Percentiles rank a stretch among this genome's conserved stretches.
These are phyloP conservation scores for Hypoxylon sp. DNA, from an alignment of 2,329 filamentous ascomycete species.

Conservation along the genomic window DNA sequence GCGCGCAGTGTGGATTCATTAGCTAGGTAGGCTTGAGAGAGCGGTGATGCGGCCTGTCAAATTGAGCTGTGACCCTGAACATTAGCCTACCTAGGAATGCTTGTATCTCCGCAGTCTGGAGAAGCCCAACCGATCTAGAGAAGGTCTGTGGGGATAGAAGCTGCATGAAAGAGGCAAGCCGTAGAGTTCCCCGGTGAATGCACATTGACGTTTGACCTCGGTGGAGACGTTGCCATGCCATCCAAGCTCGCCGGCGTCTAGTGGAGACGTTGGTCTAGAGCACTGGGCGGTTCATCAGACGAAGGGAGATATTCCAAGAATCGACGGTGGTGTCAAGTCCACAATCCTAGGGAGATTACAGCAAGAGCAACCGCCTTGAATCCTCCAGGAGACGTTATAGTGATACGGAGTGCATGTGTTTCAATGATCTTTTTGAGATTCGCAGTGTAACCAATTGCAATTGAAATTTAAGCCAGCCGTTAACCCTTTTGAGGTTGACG, in stretches of 20 bases:
- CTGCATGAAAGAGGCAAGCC: constrained; percentile 40
- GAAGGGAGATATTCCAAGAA: constrained; percentile 24
- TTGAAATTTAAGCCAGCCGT: neutral
- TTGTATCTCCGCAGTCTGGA: constrained; percentile 38
- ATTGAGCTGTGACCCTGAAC: constrained; percentile 20
- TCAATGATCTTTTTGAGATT: constrained; percentile 22
- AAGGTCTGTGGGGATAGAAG: constrained; percentile 17
- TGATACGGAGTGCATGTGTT: constrained; percentile 27
- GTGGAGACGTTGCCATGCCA: constrained; percentile 29
- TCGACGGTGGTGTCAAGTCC: constrained; percentile 17
- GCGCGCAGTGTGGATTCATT: constrained; percentile 30
- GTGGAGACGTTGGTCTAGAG: constrained; percentile 25
- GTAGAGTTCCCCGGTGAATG: constrained; percentile 27
- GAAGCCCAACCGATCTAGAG: constrained; percentile 23
- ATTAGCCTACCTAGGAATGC: constrained; percentile 37
- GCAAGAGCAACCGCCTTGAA: constrained; percentile 20
- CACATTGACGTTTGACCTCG: constrained; percentile 39
- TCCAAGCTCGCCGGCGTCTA: constrained; percentile 14
- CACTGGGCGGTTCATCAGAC: constrained; percentile 37
- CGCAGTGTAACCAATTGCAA: constrained; percentile 3
- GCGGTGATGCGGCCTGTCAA: constrained; percentile 21
- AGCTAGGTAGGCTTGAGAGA: constrained; percentile 19
- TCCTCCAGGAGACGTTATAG: neutral
- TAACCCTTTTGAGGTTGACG: neutral
- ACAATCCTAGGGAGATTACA: constrained; percentile 13